Conservation (phyloP, 2,329 filamentous ascomycete species). For the Phaeosphaeria sp. region DNA sequence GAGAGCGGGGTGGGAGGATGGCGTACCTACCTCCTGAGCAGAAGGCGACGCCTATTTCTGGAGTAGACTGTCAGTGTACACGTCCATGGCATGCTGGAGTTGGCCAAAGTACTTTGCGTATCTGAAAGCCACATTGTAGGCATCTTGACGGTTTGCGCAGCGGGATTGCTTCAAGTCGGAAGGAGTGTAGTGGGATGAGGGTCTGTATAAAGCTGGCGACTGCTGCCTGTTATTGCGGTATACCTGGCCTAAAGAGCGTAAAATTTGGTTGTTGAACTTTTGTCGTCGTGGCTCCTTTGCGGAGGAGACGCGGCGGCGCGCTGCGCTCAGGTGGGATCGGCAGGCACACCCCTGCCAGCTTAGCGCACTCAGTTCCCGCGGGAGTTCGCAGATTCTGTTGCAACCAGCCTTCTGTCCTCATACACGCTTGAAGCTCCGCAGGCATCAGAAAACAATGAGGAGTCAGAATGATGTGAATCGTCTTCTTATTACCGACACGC, state of each 20-base stretch:
- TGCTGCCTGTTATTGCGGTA: slow-evolving; percentile 8
- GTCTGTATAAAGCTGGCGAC: background rate
- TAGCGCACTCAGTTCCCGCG: slow-evolving; percentile 24
- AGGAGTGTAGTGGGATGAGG: background rate
- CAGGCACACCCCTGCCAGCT: slow-evolving; percentile 20
- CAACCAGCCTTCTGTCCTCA: background rate
- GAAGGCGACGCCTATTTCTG: slow-evolving; percentile 96
- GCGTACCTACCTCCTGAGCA: slow-evolving; percentile 87
- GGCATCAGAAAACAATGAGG: background rate
- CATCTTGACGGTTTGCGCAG: slow-evolving; percentile 53
- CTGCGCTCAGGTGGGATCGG: slow-evolving; percentile 9
- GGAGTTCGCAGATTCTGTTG: slow-evolving; percentile 26
- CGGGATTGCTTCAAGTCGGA: background rate
- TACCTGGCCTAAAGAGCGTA: slow-evolving; percentile 13
- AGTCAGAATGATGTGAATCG: background rate
- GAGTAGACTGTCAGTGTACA: slow-evolving; percentile 14
- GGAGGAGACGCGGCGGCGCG: slow-evolving; percentile 22
- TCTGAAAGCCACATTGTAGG: slow-evolving; percentile 96
- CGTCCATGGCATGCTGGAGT: background rate
- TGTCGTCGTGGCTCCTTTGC: slow-evolving; percentile 42
- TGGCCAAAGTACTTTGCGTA: slow-evolving; percentile 77
- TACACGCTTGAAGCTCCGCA: background rate
- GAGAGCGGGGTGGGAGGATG: slow-evolving; percentile 6
- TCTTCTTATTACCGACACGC: background rate
- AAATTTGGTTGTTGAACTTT: slow-evolving; percentile 18